A percentile compares a stretch with the other conserved stretches of the same genome.
Conservation (phyloP, 192 early-diverging fungal genomes). For the Backusella mclennaniae region DNA sequence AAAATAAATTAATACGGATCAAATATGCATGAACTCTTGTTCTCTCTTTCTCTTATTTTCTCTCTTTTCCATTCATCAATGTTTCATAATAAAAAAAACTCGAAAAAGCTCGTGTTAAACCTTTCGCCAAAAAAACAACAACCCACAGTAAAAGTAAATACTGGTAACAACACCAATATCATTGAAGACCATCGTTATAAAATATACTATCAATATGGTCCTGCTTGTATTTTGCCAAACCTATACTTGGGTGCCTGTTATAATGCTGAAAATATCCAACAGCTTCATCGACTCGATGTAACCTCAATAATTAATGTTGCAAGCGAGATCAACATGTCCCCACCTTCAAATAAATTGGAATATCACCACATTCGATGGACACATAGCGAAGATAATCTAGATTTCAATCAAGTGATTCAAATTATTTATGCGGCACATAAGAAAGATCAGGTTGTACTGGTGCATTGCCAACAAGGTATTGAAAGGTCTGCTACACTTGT, state of each 20-base stretch:
- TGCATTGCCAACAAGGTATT: conserved; percentile 87
- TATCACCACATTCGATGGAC: conserved; percentile 69
- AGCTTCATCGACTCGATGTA: conserved; percentile 51
- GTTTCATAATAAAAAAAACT: background rate
- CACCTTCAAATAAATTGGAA: conserved; percentile 30
- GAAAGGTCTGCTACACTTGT: conserved; percentile 83
- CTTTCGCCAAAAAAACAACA: conserved; percentile 6
- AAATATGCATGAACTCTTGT: background rate
- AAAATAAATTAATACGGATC: conserved; percentile 8
- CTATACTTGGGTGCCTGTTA: conserved; percentile 64
- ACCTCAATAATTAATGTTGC: conserved; percentile 71
- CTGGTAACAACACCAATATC: background rate
- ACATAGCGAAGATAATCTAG: conserved; percentile 68
- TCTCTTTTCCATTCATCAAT: background rate
- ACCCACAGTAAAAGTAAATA: background rate
- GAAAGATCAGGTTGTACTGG: conserved; percentile 60
- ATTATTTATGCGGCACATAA: conserved; percentile 64
- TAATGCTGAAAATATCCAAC: conserved; percentile 50
- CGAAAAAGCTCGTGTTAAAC: background rate
- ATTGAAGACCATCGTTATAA: background rate
- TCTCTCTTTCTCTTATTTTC: background rate
- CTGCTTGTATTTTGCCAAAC: conserved; percentile 61
- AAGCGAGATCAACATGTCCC: conserved; percentile 51
- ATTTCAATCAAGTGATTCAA: conserved; percentile 61
- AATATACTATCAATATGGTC: conserved; percentile 50